Base-by-base conservation (phyloP, 2,329 filamentous ascomycete species). In the Nigrospora oryzae region DNA sequence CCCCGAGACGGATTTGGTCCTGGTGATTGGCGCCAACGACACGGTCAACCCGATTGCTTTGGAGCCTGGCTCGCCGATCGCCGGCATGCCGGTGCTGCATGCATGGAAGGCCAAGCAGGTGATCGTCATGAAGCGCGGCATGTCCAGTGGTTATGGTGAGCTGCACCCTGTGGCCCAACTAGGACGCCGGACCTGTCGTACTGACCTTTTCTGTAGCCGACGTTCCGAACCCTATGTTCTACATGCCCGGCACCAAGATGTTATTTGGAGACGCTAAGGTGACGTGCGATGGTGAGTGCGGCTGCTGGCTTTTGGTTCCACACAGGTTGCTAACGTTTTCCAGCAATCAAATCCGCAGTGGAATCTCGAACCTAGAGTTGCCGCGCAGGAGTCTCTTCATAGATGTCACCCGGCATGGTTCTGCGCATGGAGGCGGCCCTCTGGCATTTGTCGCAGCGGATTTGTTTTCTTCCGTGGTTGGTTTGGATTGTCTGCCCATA, bases 61-160 rank as follows among this genome's bases (percentile, higher is more conserved):
- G 51, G 87, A 95, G 61, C 83, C 85, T 5, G 86, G 86, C 31
- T 88, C 83, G 47, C 77, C 87, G 0, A 95, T 95, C 53, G 89
- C 89, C 1, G 89, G 89, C 2, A 95, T 95, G 89, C 89, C 89
- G 0, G 89, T 95, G 17, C 69, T 95, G 53, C 86, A 95, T 51
- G 89, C 86, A 6, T 95, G 89, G 86, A 94, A 95, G 80, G 89
- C 85, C 58, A 95, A 94, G 71, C 83, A 91, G 59, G 87, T 93
- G 2, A 79, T 95, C 43, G 85, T 95, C 11, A 95, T 95, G 89
- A 95, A 95, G 76, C 74, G 89, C 47, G 84, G 89, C 42, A 83
- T 95, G 84, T 84, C 85, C 5, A 90, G 85, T 60, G 89, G 89
- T 49, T 95, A 95, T 63, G 87, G 83, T 84, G 56, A 67, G 79